These are phyloP conservation scores for Komagataella phaffii DNA, from an alignment of 805 yeast species.

Conservation along the genomic window DNA sequence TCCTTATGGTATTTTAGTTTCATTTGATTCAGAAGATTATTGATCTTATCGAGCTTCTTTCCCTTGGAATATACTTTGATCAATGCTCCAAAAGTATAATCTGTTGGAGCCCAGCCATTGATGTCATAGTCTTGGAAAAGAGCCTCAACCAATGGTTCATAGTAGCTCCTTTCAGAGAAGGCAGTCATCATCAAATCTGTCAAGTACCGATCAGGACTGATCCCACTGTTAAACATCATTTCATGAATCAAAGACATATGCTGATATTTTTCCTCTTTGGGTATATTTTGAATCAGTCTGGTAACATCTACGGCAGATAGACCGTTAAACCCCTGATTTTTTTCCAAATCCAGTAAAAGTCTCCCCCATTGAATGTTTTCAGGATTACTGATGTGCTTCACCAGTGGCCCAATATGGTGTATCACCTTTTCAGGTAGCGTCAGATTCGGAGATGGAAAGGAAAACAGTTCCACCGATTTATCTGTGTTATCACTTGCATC, in stretches of 20 bases:
- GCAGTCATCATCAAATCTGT: conserved; percentile 23
- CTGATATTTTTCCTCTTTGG: conserved; percentile 19
- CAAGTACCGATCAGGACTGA: conserved; percentile 18
- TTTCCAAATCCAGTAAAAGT: conserved; percentile 3
- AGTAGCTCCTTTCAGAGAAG: conserved; percentile 11
- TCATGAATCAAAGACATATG: conserved; percentile 23
- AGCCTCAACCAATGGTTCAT: conserved; percentile 18
- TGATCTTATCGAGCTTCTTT: conserved; percentile 23
- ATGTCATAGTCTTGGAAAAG: conserved; percentile 15
- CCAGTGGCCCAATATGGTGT: background rate
- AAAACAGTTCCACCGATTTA: background rate
- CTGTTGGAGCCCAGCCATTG: conserved; percentile 17
- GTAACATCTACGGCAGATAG: conserved; percentile 20
- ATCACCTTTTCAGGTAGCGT: background rate
- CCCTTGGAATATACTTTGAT: conserved; percentile 31
- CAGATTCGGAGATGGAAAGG: background rate
- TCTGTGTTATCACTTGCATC: background rate
- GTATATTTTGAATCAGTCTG: conserved; percentile 25
- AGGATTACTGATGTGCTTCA: background rate
- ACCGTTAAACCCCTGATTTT: conserved; percentile 22
- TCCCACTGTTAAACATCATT: conserved; percentile 21
- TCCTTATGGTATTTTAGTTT: conserved; percentile 17
- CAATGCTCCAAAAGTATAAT: conserved; percentile 28
- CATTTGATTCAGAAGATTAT: conserved; percentile 24
- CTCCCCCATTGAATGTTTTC: conserved; percentile 3